These are phyloP conservation scores for Tylopilus sp. DNA, from an alignment of 768 basidiomycete species.

Conservation along the genomic window DNA sequence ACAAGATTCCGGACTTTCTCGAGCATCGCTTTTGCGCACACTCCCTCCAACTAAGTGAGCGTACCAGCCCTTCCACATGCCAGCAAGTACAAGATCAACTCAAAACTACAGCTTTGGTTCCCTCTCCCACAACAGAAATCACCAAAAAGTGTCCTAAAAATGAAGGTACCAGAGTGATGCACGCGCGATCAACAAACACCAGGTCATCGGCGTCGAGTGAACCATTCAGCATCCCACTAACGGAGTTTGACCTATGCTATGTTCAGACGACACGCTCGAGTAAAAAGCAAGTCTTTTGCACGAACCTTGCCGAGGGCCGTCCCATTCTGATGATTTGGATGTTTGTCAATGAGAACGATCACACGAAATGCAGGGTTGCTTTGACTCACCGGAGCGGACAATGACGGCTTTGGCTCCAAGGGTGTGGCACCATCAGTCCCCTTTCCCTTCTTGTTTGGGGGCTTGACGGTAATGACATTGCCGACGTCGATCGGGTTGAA, in stretches of 20 bases:
- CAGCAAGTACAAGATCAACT: not conserved
- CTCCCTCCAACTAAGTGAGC: no score
- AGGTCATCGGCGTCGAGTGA: not conserved
- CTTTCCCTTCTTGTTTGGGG: not conserved
- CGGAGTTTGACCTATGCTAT: not conserved
- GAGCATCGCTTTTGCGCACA: no score
- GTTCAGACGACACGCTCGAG: not conserved
- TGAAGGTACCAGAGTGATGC: not conserved
- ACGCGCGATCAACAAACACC: not conserved
- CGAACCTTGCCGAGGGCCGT: slow-evolving; percentile 2
- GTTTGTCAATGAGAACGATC: not conserved
- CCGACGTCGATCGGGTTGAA: not conserved
- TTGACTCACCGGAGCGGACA: not conserved
- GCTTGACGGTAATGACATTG: not conserved
- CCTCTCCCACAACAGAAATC: not conserved
- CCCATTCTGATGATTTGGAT: slow-evolving; percentile 1
- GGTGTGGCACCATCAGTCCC: not conserved
- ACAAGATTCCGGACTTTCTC: no score
- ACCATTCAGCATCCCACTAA: not conserved
- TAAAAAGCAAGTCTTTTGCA: not conserved
- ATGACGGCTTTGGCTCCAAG: not conserved
- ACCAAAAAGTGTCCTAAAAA: not conserved
- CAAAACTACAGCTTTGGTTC: not conserved
- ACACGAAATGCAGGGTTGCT: not conserved
- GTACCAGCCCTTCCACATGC: no score